Conservation (phyloP, 2,329 filamentous ascomycete species). For the Berkeleyomyces basicola region DNA sequence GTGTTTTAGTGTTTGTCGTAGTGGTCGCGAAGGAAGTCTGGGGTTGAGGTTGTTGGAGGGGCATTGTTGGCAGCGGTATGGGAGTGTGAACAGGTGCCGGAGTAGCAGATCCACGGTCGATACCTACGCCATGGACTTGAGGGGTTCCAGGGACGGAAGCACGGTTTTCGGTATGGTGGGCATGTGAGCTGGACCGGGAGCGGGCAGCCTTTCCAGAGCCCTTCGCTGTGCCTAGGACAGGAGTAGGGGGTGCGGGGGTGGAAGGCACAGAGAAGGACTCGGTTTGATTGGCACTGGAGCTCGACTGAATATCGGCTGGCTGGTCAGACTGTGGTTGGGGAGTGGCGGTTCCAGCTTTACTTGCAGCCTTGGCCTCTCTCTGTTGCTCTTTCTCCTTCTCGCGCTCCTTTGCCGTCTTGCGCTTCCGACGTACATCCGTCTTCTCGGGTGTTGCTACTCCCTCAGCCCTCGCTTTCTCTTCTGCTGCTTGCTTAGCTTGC, state of each 20-base stretch:
- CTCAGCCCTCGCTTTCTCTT: conserved; percentile 11
- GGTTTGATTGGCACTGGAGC: not conserved
- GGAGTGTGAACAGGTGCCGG: conserved; percentile 6
- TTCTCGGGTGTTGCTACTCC: conserved; percentile 5
- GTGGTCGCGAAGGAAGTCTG: conserved; percentile 11
- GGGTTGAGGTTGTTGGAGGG: conserved; percentile 24
- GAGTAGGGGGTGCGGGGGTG: conserved; percentile 21
- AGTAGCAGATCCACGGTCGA: not conserved
- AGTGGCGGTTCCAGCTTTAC: conserved; percentile 27
- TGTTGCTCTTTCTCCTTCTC: conserved; percentile 32
- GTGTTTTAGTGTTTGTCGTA: conserved; percentile 14
- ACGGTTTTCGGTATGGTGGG: conserved; percentile 27
- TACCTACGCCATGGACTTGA: conserved; percentile 23
- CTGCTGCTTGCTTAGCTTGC: conserved; percentile 20
- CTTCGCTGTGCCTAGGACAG: conserved; percentile 30
- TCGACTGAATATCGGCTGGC: not conserved
- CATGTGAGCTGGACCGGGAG: conserved; percentile 39
- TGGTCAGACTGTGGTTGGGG: conserved; percentile 6
- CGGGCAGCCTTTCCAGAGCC: conserved; percentile 27
- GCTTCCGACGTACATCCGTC: conserved; percentile 6
- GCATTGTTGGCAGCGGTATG: conserved; percentile 7
- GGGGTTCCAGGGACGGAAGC: conserved; percentile 21
- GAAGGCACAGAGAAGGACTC: conserved; percentile 2
- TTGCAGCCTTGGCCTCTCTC: conserved; percentile 17
- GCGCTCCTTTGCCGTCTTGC: conserved; percentile 22